phyloP scores from a whole-genome alignment of 1,284 basidiomycete genomes.

The Erythrobasidium hasegawianum region DNA sequence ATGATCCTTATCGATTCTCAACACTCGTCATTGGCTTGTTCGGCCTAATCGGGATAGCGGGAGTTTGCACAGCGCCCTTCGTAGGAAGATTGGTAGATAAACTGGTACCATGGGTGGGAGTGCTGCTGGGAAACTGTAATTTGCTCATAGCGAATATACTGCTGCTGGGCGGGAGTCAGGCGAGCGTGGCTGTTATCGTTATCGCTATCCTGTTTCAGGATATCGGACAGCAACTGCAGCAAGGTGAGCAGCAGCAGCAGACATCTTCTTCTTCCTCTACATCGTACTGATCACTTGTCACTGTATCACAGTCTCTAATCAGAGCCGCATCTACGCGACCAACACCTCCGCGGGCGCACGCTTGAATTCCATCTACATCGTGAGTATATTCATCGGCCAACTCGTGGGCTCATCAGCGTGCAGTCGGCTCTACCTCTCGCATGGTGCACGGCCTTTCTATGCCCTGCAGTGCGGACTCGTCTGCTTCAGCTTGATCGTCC shows the following conservation, averaged over 20 bases:
- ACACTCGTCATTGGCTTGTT: conserved; percentile 67
- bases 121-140: conserved; percentile 54
- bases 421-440: conserved; percentile 13
- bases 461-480: conserved; percentile 18
- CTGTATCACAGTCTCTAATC: conserved; percentile 26
- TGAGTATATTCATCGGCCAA: conserved; percentile 44
- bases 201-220: conserved; percentile 55
- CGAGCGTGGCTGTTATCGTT: conserved; percentile 59
- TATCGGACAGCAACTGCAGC: conserved; percentile 54
- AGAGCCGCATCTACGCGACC: conserved; percentile 52
- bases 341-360: conserved; percentile 58
- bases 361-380: conserved; percentile 61
- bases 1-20: conserved; percentile 57
- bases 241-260: too few species aligned
- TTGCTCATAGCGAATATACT: conserved; percentile 50
- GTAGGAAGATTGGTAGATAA: conserved; percentile 61
- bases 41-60: conserved; percentile 64
- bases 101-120: conserved; percentile 64
- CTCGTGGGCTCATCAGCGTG: conserved; percentile 26
- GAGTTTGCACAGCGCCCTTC: conserved; percentile 62
- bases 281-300: not conserved
- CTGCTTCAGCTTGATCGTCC: conserved; percentile 10
- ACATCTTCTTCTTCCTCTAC: conserved; percentile 17
- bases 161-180: conserved; percentile 59
- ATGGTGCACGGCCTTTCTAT: conserved; percentile 19